Base-by-base conservation (phyloP, 2,329 filamentous ascomycete genomes). In the Penicillium verrucosum region DNA sequence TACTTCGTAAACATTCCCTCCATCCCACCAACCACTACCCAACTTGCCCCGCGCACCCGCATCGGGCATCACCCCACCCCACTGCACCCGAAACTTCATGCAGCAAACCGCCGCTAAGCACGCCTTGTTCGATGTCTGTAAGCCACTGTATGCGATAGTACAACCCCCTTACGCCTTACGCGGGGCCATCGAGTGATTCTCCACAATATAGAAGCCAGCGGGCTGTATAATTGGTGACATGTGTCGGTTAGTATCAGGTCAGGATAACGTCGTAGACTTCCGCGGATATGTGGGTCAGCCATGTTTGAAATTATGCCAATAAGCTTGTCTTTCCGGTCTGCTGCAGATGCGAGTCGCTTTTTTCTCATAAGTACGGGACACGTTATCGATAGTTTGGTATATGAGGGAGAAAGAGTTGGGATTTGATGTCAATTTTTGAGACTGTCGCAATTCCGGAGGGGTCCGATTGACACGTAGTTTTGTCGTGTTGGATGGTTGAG, bases 41-140 rank as follows among this genome's bases (percentile, higher is more conserved):
- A n/a, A 38, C 14, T 30, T 47, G 12, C 51, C 42, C 32, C 42
- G 32, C 5, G 9, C 21, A 38, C 23, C 32, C 11, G 32, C 41
- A 30, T 44, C 25, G 18, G 42, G 14, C 38, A 21, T 29, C 32
- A 45, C 25, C 14, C 12, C n/a, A 29, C 45, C 14, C 18, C 23
- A 30, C 30, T 6, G 4, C 9, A 38, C 42, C 42, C 42, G 42
- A 53, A 18, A 52, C 32, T 23, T 4, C 42, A 46, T 53, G 51
- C 51, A 47, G 16, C 51, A 53, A 40, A 25, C 51, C 51, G 51
- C 25, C 42, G 32, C 51, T 53, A 52, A 46, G 32, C n/a, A 38
- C 42, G 42, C 25, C 11, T 53, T 53, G 25, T 47, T 32, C 7
- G 25, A 30, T 9, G 41, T 25, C 7, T 23, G 18, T 29, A 47